Percentiles rank a stretch among this genome's conserved stretches.
Evolutionary conservation across 1,284 basidiomycete species (phyloP).

Genomic region (Puccinia horiana): DNA sequence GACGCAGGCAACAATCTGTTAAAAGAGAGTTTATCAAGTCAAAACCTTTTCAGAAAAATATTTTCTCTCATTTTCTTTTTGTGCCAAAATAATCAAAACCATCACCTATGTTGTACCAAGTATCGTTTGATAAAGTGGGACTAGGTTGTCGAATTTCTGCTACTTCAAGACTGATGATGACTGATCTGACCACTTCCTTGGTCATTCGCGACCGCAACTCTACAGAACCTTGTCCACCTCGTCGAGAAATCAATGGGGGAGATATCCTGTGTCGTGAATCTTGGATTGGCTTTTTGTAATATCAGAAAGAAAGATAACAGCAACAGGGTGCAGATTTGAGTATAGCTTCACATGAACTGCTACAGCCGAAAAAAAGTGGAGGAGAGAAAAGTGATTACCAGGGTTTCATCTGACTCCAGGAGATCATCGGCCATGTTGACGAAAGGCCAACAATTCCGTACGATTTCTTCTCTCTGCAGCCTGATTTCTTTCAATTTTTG

Average conservation of each 20-base stretch:
- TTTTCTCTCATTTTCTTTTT: background rate
- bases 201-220: background rate
- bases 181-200: conserved; percentile 5
- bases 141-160: conserved; percentile 11
- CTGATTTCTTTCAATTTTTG: conserved; percentile 11
- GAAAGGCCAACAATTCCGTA: background rate
- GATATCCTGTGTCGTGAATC: conserved; percentile 1
- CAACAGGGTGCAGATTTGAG: background rate
- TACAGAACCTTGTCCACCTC: background rate
- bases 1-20: conserved; percentile 12
- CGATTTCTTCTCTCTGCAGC: background rate
- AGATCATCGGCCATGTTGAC: conserved; percentile 9
- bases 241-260: conserved; percentile 21
- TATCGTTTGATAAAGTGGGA: conserved; percentile 13
- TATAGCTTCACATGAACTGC: background rate
- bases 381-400: conserved; percentile 1
- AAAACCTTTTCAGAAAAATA: background rate
- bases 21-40: background rate
- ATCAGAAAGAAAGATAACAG: background rate
- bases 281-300: background rate
- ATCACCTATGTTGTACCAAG: conserved; percentile 30
- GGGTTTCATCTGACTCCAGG: conserved; percentile 2
- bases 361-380: too few relatives aligned
- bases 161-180: conserved; percentile 2
- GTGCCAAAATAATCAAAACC: background rate